These are phyloP conservation scores for Gonium pectorale DNA, from an alignment of 139 green algal species.

Conservation along the genomic window DNA sequence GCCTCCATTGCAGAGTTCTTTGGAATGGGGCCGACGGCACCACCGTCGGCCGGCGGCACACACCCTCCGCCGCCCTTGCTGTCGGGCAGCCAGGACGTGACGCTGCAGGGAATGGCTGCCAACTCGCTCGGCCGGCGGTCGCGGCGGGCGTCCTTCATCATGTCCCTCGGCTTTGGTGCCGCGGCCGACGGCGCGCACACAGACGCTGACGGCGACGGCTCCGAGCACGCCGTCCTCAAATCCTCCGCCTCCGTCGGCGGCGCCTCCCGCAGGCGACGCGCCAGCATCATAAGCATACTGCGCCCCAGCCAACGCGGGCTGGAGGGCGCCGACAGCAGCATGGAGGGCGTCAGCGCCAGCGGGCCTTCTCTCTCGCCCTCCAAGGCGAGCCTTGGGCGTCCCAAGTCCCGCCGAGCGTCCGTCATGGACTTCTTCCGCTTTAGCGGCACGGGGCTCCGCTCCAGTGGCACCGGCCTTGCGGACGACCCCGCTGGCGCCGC, in stretches of 20 bases:
- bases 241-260: neutral
- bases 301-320: neutral
- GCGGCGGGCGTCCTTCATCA: slow-evolving; percentile 1
- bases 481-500: neutral
- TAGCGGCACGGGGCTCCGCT: neutral
- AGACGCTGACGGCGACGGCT: neutral
- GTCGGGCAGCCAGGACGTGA: slow-evolving; percentile 15
- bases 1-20: slow-evolving; percentile 8
- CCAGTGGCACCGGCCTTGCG: neutral
- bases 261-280: neutral
- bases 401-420: slow-evolving; percentile 30
- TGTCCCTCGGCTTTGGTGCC: neutral
- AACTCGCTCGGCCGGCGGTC: neutral
- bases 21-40: neutral
- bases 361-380: neutral
- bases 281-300: slow-evolving; percentile 31
- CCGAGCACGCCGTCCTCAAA: neutral
- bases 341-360: neutral
- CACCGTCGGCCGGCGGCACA: neutral
- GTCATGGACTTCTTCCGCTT: slow-evolving; percentile 47
- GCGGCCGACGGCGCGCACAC: neutral
- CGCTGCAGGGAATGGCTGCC: neutral
- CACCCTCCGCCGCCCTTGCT: neutral
- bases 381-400: neutral
- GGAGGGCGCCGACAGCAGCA: neutral